Conservation (phyloP, 2,329 filamentous ascomycete genomes). For the Oidium heveae region DNA sequence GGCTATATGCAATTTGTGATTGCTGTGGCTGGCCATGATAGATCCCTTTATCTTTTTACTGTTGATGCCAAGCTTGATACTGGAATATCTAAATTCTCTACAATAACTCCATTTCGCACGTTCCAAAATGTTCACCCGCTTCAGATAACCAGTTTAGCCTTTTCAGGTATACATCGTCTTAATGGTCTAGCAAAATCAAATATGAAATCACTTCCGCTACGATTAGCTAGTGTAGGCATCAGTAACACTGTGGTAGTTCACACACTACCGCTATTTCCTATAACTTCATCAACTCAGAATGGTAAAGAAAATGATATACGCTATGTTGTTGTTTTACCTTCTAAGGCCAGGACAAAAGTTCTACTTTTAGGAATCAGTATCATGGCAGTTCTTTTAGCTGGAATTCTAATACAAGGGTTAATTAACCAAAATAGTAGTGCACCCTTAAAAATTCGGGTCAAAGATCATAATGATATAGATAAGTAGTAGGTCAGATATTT, state of each 20-base stretch:
- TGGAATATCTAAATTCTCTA: slow-evolving; percentile 23
- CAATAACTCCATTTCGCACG: slow-evolving; percentile 26
- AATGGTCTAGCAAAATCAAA: slow-evolving; percentile 8
- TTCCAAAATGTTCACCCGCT: slow-evolving; percentile 28
- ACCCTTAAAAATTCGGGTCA: too few relatives aligned
- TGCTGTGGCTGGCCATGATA: slow-evolving; percentile 57
- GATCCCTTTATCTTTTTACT: slow-evolving; percentile 53
- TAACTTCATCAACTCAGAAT: slow-evolving; percentile 10
- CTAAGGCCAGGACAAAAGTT: slow-evolving; percentile 7
- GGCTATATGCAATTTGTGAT: slow-evolving; percentile 54
- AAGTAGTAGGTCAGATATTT: too few relatives aligned
- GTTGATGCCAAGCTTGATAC: slow-evolving; percentile 36
- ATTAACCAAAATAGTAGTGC: slow-evolving; percentile 12
- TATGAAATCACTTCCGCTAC: slow-evolving; percentile 11
- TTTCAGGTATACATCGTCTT: slow-evolving; percentile 20
- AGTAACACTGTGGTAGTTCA: slow-evolving; percentile 15
- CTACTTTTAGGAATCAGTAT: slow-evolving; percentile 7
- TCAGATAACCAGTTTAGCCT: slow-evolving; percentile 32
- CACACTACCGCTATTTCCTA: slow-evolving; percentile 13
- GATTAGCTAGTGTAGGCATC: slow-evolving; percentile 14
- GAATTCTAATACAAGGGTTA: slow-evolving; percentile 11
- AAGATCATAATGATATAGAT: too few relatives aligned
- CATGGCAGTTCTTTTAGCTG: slow-evolving; percentile 7
- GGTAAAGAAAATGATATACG: slow-evolving; percentile 11
- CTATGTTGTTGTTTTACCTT: slow-evolving; percentile 13